Evolutionary conservation across 1,284 basidiomycete genomes (phyloP), one percentile per base, ranked within the genome.

Genomic region (Chalciporus sp.): DNA sequence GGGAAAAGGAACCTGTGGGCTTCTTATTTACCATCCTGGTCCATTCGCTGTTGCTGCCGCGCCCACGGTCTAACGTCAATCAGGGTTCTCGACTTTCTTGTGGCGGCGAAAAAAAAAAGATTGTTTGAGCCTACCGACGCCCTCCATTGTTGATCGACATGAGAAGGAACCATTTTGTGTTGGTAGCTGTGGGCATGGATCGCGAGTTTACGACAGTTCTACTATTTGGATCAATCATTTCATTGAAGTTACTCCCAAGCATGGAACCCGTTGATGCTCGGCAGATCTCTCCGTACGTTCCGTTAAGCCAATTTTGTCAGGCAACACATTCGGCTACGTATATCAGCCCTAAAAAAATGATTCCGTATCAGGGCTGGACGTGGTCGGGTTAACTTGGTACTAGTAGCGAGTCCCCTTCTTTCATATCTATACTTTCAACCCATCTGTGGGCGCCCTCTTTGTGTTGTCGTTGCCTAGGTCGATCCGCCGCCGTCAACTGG

Each of bases 271-370:
- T 16, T 14, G 31, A 33, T 11, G 12, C n/a, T 33, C 12, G 31
- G 28, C 8, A 29, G 28, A 29, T 9, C 28, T 49, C 51, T 40
- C n/a, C 45, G 51, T 37, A 55, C 47, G 51, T 28, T 28, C 48
- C 48, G 47, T 53, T 57, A 58, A 46, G 23, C 37, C 49, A 54
- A 64, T 62, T 60, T 55, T 51, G 44, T 50, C 64, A 67, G 64
- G 65, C 64, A 64, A 61, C 63, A 10, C 35, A 37, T 17, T 64
- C 63, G 63, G 65, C 54, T 68, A 56, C 47, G 51, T 50, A 42
- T 7, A 16, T 19, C 5, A 1, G 33, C 29, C 46, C 28, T 39
- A 41, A 44, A 41, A 47, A 55, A 62, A 47, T 53, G 53, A 52
- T 55, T 56, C 61, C 56, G 53, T 17, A n/a, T 58, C 62, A 63